These are phyloP conservation scores for Reticulascus tulasneorum DNA, from an alignment of 2,329 filamentous ascomycete species.

Conservation along the genomic window DNA sequence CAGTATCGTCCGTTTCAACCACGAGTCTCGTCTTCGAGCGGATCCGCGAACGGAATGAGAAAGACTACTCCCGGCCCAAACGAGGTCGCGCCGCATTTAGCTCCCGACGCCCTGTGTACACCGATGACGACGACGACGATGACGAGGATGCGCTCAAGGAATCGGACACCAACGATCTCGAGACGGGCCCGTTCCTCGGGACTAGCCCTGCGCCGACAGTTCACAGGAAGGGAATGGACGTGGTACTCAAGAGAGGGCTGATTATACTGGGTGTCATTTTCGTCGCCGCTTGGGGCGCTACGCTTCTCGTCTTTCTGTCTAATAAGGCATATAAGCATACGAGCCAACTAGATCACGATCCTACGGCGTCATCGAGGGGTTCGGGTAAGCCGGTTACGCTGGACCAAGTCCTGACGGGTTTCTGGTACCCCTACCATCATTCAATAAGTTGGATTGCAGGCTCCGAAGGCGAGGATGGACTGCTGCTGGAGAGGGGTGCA, in stretches of 20 bases:
- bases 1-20: constrained; percentile 74
- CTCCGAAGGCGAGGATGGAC: constrained; percentile 72
- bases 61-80: constrained; percentile 19
- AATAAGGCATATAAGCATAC: constrained; percentile 63
- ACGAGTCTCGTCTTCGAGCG: constrained; percentile 79
- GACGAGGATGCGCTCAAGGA: constrained; percentile 33
- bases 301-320: constrained; percentile 62
- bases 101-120: constrained; percentile 21
- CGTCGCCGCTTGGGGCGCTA: constrained; percentile 63
- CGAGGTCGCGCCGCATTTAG: constrained; percentile 7
- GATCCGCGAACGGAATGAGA: constrained; percentile 54
- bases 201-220: constrained; percentile 30
- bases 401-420: constrained; percentile 63
- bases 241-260: constrained; percentile 57
- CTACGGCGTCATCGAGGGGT: constrained; percentile 59
- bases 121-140: constrained; percentile 32
- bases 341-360: constrained; percentile 62
- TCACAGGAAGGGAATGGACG: constrained; percentile 58
- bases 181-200: constrained; percentile 52
- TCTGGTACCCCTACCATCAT: constrained; percentile 61
- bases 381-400: constrained; percentile 70
- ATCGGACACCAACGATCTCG: constrained; percentile 39
- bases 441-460: constrained; percentile 75
- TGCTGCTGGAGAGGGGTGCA: constrained; percentile 71
- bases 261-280: constrained; percentile 59